These are phyloP conservation scores for Ogataea sp. DNA, from an alignment of 805 yeast species.

Conservation along the genomic window DNA sequence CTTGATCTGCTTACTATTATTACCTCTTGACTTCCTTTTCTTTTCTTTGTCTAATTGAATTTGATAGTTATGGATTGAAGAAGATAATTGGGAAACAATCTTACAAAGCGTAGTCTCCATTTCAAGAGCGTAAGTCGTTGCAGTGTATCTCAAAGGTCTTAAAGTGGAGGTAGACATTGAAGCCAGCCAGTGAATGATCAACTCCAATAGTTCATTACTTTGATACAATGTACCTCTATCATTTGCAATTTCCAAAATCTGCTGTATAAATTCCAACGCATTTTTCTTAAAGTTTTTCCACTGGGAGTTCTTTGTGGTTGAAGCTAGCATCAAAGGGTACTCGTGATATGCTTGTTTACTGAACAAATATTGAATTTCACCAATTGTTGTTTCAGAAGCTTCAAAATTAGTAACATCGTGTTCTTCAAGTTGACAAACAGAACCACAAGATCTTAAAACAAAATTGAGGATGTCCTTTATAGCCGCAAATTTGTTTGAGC, in stretches of 20 bases:
- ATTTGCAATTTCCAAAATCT: conserved; percentile 43
- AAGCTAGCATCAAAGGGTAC: conserved; percentile 41
- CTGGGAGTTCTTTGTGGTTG: conserved; percentile 34
- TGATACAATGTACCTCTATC: conserved; percentile 55
- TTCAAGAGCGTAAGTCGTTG: conserved; percentile 51
- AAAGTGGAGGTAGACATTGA: conserved; percentile 62
- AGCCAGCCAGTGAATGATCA: conserved; percentile 66
- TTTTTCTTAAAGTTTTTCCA: conserved; percentile 46
- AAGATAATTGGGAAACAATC: conserved; percentile 29
- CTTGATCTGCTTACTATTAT: conserved; percentile 20
- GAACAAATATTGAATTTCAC: conserved; percentile 60
- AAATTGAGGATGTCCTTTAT: conserved; percentile 61
- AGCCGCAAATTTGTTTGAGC: conserved; percentile 35
- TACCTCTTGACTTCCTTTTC: conserved; percentile 14
- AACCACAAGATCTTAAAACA: conserved; percentile 64
- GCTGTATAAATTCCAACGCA: conserved; percentile 46
- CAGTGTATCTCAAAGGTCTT: conserved; percentile 61
- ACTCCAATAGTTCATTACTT: conserved; percentile 37
- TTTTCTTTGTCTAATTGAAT: conserved; percentile 30
- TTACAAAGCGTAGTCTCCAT: conserved; percentile 57
- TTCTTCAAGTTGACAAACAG: conserved; percentile 53
- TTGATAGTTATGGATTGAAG: conserved; percentile 33
- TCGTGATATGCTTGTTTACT: conserved; percentile 57
- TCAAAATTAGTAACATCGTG: conserved; percentile 55
- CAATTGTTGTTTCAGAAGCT: conserved; percentile 64